These are phyloP conservation scores for Warburgia ugandensis DNA, from an alignment of 164 flowering plant genomes.

Conservation along the genomic window DNA sequence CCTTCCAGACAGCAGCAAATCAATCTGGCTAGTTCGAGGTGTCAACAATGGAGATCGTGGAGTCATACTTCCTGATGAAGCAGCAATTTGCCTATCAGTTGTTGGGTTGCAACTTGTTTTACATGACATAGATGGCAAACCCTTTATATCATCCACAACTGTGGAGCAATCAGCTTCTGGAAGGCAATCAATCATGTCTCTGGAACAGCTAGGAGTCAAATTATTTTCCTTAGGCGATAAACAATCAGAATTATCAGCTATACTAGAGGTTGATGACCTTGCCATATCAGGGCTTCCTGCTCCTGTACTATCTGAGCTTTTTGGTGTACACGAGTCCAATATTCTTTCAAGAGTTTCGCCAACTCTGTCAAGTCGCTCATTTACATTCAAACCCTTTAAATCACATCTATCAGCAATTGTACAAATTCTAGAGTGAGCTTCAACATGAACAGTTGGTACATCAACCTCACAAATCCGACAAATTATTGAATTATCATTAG, in stretches of 20 bases:
- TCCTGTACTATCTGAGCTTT: constrained; percentile 38
- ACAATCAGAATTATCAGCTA: constrained; percentile 33
- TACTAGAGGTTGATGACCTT: constrained; percentile 29
- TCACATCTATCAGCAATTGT: constrained; percentile 95
- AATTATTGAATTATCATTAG: constrained; percentile 65
- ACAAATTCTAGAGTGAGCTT: constrained; percentile 92
- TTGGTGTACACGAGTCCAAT: constrained; percentile 63
- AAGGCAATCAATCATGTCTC: constrained; percentile 40
- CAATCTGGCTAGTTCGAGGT: constrained; percentile 66
- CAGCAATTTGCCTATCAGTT: constrained; percentile 27
- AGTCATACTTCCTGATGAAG: constrained; percentile 70
- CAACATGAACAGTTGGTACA: constrained; percentile 85
- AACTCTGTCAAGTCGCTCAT: constrained; percentile 85
- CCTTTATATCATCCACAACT: constrained; percentile 39
- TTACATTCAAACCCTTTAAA: constrained; percentile 76
- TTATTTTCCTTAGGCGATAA: constrained; percentile 29
- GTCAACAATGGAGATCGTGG: constrained; percentile 77
- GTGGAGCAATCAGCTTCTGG: constrained; percentile 41
- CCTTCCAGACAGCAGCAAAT: constrained; percentile 47
- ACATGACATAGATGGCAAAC: constrained; percentile 30
- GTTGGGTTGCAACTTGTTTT: constrained; percentile 18
- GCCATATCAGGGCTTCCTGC: constrained; percentile 41
- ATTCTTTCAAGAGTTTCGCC: constrained; percentile 82
- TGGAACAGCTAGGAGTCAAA: constrained; percentile 30
- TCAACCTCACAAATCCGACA: constrained; percentile 98